Conservation (phyloP, 306 rosid genomes). For the Corylus avellana region DNA sequence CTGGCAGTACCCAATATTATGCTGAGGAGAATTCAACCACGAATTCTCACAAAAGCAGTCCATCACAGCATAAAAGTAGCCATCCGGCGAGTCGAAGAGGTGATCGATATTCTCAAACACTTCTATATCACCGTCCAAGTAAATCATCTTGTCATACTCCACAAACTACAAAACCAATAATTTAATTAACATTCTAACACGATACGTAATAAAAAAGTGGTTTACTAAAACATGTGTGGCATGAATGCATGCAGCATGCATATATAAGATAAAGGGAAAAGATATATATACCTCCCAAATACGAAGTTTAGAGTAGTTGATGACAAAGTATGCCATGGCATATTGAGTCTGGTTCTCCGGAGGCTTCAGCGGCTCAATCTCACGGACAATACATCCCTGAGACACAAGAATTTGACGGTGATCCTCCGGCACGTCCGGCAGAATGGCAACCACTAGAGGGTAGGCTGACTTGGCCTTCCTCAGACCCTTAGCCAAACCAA, state of each 20-base stretch:
- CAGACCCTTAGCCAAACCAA: slow-evolving; percentile 56
- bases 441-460: slow-evolving; percentile 52
- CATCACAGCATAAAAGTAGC: slow-evolving; percentile 62
- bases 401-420: slow-evolving; percentile 43
- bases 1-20: slow-evolving; percentile 61
- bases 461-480: slow-evolving; percentile 41
- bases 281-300: slow-evolving; percentile 56
- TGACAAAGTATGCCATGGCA: slow-evolving; percentile 61
- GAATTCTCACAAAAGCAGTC: slow-evolving; percentile 68
- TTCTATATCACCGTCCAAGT: slow-evolving; percentile 69
- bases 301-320: slow-evolving; percentile 65
- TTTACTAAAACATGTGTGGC: no score
- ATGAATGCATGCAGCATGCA: not conserved
- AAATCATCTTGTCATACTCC: slow-evolving; percentile 64
- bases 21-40: slow-evolving; percentile 56
- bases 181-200: not conserved
- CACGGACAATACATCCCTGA: slow-evolving; percentile 51
- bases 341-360: slow-evolving; percentile 39
- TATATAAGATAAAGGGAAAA: no score
- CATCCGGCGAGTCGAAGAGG: slow-evolving; percentile 46
- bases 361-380: slow-evolving; percentile 49
- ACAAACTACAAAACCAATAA: slow-evolving; percentile 36
- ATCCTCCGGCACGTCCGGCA: slow-evolving; percentile 54
- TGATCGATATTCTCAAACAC: slow-evolving; percentile 61
- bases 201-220: no score